These are phyloP conservation scores for Phytophthora ohioensis DNA, from an alignment of 352 stramenopile genomes.

Conservation along the genomic window DNA sequence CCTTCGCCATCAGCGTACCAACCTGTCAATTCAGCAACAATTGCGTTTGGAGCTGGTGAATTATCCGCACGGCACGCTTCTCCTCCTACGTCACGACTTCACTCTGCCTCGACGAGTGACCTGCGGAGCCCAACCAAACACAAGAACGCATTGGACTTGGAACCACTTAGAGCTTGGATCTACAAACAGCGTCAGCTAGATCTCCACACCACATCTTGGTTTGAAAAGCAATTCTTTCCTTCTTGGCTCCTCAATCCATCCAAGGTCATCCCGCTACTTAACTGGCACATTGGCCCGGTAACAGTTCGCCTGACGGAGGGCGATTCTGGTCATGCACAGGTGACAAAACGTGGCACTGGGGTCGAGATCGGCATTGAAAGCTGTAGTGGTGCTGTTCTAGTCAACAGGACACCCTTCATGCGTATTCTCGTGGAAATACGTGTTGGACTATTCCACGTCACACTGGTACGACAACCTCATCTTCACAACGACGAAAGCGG, in stretches of 20 bases:
- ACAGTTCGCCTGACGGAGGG: conserved; percentile 51
- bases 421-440: conserved; percentile 67
- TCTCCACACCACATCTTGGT: conserved; percentile 26
- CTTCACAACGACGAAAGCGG: conserved; percentile 2
- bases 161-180: conserved; percentile 36
- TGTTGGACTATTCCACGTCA: conserved; percentile 57
- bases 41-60: conserved; percentile 16
- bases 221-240: conserved; percentile 41
- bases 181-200: conserved; percentile 33
- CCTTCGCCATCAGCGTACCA: conserved; percentile 8
- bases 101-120: conserved; percentile 29
- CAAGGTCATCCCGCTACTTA: conserved; percentile 53
- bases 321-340: conserved; percentile 21
- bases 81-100: conserved; percentile 22
- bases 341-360: conserved; percentile 30
- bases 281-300: conserved; percentile 65
- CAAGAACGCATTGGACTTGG: conserved; percentile 21
- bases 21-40: conserved; percentile 31
- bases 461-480: conserved; percentile 42
- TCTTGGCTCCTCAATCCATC: conserved; percentile 29
- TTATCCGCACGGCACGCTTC: conserved; percentile 25
- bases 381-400: conserved; percentile 56
- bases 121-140: conserved; percentile 32
- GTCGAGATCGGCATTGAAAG: conserved; percentile 58
- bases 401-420: conserved; percentile 40